Evolutionary conservation across 306 rosid genomes (phyloP).

Genomic region (Spatholobus suberectus): DNA sequence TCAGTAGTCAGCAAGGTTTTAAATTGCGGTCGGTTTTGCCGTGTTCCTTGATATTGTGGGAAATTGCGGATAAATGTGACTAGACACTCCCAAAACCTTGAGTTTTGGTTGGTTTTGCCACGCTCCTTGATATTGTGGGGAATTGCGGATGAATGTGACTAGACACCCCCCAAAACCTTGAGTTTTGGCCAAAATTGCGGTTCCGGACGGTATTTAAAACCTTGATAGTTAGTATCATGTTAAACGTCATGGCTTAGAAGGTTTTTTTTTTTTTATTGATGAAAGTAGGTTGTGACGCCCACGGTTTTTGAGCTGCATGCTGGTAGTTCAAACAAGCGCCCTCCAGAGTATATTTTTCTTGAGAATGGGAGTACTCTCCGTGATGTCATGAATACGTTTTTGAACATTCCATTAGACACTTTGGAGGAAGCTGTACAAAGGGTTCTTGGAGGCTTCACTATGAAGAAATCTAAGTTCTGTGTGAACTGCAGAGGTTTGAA

Average conservation of each 20-base stretch:
- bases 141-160: no score
- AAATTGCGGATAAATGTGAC: neutral
- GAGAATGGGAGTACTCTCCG: constrained; percentile 67
- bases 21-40: neutral
- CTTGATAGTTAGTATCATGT: neutral
- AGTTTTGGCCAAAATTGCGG: no score
- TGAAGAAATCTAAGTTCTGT: constrained; percentile 64
- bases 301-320: constrained; percentile 78
- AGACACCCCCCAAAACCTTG: no score
- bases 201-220: neutral
- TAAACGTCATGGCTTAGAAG: neutral
- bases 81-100: no score
- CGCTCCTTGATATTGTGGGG: no score
- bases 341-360: constrained; percentile 67
- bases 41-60: neutral
- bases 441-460: constrained; percentile 49
- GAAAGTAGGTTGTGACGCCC: constrained; percentile 66
- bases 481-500: constrained; percentile 75
- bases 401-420: constrained; percentile 40
- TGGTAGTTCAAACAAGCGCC: constrained; percentile 73
- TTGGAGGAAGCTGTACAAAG: constrained; percentile 58
- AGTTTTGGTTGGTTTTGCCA: no score
- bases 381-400: constrained; percentile 60
- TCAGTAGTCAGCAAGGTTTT: neutral
- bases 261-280: neutral